These are phyloP conservation scores for Starmerella etchellsii DNA, from an alignment of 805 yeast species.

Conservation along the genomic window DNA sequence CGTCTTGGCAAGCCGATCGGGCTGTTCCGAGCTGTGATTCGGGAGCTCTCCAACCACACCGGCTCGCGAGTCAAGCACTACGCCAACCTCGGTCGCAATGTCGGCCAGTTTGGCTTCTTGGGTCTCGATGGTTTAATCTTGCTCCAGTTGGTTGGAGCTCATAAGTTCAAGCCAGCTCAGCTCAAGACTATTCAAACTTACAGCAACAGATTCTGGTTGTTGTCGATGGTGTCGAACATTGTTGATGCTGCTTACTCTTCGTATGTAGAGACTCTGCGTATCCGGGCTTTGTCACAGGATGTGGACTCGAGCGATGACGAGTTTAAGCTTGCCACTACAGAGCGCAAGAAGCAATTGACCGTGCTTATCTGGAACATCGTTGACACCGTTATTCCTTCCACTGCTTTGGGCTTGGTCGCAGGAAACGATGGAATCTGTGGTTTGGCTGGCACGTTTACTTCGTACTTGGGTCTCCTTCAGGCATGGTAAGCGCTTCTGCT, in stretches of 20 bases:
- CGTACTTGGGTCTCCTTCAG: conserved; percentile 51
- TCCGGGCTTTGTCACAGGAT: conserved; percentile 17
- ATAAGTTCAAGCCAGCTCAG: conserved; percentile 26
- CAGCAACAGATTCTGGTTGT: conserved; percentile 49
- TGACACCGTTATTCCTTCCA: conserved; percentile 64
- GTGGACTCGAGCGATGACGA: conserved; percentile 32
- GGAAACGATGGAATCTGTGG: conserved; percentile 73
- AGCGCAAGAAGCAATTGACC: conserved; percentile 18
- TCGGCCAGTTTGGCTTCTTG: conserved; percentile 28
- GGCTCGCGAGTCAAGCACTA: conserved; percentile 44
- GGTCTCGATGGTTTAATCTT: conserved; percentile 27
- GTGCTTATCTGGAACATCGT: conserved; percentile 58
- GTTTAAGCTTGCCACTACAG: conserved; percentile 27
- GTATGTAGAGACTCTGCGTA: conserved; percentile 33
- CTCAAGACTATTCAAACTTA: conserved; percentile 13
- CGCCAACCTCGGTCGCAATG: conserved; percentile 28
- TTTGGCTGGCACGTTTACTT: conserved; percentile 70
- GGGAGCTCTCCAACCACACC: conserved; percentile 57
- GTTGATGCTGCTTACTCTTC: conserved; percentile 45
- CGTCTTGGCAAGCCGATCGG: conserved; percentile 68
- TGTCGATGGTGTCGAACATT: conserved; percentile 53
- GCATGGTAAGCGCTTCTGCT: conserved; percentile 13
- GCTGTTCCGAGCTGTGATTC: conserved; percentile 56
- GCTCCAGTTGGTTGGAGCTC: conserved; percentile 23
- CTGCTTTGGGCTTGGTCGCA: conserved; percentile 46